Evolutionary conservation across 352 stramenopile species (phyloP).

Genomic region (Globisporangium sylvaticum): DNA sequence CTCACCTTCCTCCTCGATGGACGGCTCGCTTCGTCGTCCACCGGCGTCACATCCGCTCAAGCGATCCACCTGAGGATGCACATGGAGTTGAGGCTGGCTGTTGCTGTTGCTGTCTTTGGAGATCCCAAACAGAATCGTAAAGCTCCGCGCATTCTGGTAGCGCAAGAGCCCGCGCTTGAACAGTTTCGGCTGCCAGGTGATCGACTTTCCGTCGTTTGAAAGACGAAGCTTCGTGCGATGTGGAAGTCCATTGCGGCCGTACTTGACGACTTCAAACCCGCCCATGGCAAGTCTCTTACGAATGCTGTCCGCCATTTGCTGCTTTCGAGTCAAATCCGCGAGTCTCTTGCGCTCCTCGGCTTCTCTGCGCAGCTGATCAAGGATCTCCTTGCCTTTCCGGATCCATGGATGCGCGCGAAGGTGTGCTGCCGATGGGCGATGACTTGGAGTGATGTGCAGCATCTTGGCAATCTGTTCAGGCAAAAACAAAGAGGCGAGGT

Average conservation of each 20-base stretch:
- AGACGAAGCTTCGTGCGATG: slow-evolving; percentile 74
- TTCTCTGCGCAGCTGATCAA: slow-evolving; percentile 41
- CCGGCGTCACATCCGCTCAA: slow-evolving; percentile 22
- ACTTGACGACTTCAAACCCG: slow-evolving; percentile 77
- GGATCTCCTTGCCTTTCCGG: slow-evolving; percentile 33
- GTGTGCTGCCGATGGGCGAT: slow-evolving; percentile 55
- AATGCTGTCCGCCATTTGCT: slow-evolving; percentile 59
- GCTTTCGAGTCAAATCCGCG: slow-evolving; percentile 52
- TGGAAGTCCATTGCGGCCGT: slow-evolving; percentile 69
- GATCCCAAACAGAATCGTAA: slow-evolving; percentile 62
- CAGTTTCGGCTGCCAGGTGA: slow-evolving; percentile 77
- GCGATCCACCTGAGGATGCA: slow-evolving; percentile 32
- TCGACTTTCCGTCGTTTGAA: slow-evolving; percentile 58
- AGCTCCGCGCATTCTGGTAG: slow-evolving; percentile 66
- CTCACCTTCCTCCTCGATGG: slow-evolving; percentile 15
- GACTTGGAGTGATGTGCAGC: slow-evolving; percentile 66
- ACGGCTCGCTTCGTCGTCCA: slow-evolving; percentile 26
- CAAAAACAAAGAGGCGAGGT: background rate
- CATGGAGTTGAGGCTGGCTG: slow-evolving; percentile 40
- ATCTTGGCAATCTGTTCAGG: slow-evolving; percentile 57
- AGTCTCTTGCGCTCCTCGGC: slow-evolving; percentile 42
- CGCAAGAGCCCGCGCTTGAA: slow-evolving; percentile 67
- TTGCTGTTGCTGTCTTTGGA: slow-evolving; percentile 31
- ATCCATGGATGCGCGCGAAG: slow-evolving; percentile 67
- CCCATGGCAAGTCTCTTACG: slow-evolving; percentile 66